A percentile compares a stretch with the other conserved stretches of the same genome.
These are phyloP conservation scores for Aspergillus biplanus DNA, from an alignment of 495 filamentous ascomycete genomes.

Conservation along the genomic window DNA sequence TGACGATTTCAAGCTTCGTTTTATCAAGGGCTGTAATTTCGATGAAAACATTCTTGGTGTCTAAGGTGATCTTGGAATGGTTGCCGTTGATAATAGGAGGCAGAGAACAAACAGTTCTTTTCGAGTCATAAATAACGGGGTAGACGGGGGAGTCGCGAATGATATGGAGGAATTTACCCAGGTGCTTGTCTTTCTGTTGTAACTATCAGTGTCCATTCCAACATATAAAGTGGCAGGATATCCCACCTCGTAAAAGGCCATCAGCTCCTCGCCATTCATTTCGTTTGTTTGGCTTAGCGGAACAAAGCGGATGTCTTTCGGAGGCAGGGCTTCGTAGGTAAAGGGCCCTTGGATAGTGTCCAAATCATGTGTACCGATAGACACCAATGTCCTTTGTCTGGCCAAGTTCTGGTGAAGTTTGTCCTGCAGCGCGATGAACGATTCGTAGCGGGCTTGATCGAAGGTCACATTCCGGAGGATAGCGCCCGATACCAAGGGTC, in stretches of 20 bases:
- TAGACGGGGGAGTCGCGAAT: constrained; percentile 93
- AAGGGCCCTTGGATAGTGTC: constrained; percentile 94
- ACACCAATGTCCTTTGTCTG: constrained; percentile 86
- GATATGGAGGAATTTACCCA: constrained; percentile 85
- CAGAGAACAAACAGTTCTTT: constrained; percentile 85
- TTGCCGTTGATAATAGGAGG: constrained; percentile 98
- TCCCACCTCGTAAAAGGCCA: constrained; percentile 85
- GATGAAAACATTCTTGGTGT: constrained; percentile 92
- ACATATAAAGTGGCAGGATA: neutral
- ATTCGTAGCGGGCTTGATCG: constrained; percentile 86
- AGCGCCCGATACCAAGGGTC: constrained; percentile 84
- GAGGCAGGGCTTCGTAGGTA: constrained; percentile 90
- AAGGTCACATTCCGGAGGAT: constrained; percentile 91
- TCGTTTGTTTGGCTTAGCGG: constrained; percentile 88
- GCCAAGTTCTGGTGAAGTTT: constrained; percentile 98
- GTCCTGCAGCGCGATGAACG: constrained; percentile 97
- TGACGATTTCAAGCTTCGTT: constrained; percentile 96
- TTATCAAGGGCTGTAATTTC: constrained; percentile 96
- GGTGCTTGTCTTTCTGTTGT: constrained; percentile 74
- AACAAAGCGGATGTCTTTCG: constrained; percentile 88
- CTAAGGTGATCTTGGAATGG: constrained; percentile 89
- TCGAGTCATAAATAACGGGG: constrained; percentile 93
- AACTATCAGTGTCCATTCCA: constrained; percentile 16
- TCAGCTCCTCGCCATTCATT: constrained; percentile 87
- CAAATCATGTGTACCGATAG: constrained; percentile 96